Conservation (phyloP, 169 alveolate species). For the Cryptosporidium muris region DNA sequence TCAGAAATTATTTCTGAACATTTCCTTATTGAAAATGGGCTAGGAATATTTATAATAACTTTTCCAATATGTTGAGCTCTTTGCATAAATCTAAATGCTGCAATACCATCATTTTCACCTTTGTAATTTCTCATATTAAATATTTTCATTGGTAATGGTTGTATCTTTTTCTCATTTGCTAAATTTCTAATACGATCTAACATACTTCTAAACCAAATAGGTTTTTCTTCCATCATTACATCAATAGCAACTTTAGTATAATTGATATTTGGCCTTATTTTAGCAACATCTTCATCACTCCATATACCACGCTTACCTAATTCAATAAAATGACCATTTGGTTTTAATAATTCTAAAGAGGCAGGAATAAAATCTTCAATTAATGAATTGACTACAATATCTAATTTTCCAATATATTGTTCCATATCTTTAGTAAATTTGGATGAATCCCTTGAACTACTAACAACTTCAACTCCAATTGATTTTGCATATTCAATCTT, state of each 20-base stretch:
- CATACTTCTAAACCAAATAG: conserved; percentile 72
- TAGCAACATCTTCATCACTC: conserved; percentile 68
- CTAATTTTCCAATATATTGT: conserved; percentile 54
- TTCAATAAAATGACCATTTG: conserved; percentile 77
- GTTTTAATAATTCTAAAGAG: conserved; percentile 54
- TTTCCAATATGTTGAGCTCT: conserved; percentile 77
- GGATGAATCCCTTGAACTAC: conserved; percentile 74
- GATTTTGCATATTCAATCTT: conserved; percentile 73
- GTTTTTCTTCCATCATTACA: conserved; percentile 73
- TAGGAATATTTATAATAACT: conserved; percentile 72
- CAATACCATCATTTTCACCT: conserved; percentile 71
- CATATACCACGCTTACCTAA: conserved; percentile 78
- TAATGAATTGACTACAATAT: conserved; percentile 76
- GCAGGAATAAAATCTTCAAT: conserved; percentile 71
- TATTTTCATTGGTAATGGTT: conserved; percentile 58
- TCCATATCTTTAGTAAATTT: conserved; percentile 72
- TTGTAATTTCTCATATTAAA: conserved; percentile 57
- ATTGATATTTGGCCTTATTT: conserved; percentile 71
- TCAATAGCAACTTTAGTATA: conserved; percentile 74
- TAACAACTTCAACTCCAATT: conserved; percentile 71
- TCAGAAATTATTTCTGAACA: background rate
- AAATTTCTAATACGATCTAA: conserved; percentile 48
- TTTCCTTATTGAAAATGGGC: background rate
- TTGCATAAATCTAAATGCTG: conserved; percentile 75
- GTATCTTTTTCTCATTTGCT: conserved; percentile 30